These are phyloP conservation scores for Boletus sp. DNA, from an alignment of 768 basidiomycete genomes.

Conservation along the genomic window DNA sequence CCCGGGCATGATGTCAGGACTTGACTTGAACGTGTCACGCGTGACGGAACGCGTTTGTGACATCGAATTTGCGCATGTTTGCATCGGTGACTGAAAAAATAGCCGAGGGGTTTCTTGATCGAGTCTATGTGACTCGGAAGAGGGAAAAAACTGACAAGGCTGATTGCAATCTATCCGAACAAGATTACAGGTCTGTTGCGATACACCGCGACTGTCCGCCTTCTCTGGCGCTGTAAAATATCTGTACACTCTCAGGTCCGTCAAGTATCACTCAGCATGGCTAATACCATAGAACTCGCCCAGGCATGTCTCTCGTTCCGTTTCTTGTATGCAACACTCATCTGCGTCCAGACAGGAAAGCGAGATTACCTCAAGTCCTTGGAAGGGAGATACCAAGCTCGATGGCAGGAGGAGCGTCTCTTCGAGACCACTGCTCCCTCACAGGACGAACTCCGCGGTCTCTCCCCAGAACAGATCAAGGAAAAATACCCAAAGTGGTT, in stretches of 20 bases:
- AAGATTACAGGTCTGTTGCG: slow-evolving; percentile 28
- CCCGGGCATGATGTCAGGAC: slow-evolving; percentile 49
- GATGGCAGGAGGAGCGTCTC: slow-evolving; percentile 71
- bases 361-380: slow-evolving; percentile 81
- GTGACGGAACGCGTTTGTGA: slow-evolving; percentile 34
- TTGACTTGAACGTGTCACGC: slow-evolving; percentile 23
- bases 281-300: slow-evolving; percentile 62
- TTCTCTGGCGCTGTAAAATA: slow-evolving; percentile 32
- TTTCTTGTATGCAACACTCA: slow-evolving; percentile 1
- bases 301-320: slow-evolving; percentile 39
- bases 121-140: slow-evolving; percentile 17
- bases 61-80: slow-evolving; percentile 21
- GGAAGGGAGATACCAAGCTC: slow-evolving; percentile 80
- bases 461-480: slow-evolving; percentile 61
- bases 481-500: slow-evolving; percentile 93
- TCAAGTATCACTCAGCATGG: slow-evolving; percentile 37
- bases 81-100: slow-evolving; percentile 2
- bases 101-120: slow-evolving; percentile 12
- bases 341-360: slow-evolving; percentile 73
- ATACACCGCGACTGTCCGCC: slow-evolving; percentile 22
- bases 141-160: slow-evolving; percentile 2
- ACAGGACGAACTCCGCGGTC: slow-evolving; percentile 56
- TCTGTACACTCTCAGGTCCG: slow-evolving; percentile 17
- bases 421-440: slow-evolving; percentile 87
- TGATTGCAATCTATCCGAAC: slow-evolving; percentile 25